Evolutionary conservation across 345 rosid genomes (phyloP), one percentile per base, ranked within the genome.

Genomic region (Diplotaxis tenuifolia): DNA sequence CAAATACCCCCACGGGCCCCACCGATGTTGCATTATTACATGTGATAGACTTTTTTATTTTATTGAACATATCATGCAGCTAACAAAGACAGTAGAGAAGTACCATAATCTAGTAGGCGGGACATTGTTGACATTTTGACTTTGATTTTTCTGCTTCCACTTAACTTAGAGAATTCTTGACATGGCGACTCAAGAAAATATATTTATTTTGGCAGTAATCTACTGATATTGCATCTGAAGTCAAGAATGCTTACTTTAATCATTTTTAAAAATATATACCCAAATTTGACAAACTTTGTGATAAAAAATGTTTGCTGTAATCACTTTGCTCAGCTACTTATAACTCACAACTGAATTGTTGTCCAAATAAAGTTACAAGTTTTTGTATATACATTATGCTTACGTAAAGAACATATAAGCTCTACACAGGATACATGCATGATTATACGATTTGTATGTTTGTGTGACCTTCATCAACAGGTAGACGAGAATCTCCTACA

Each of bases 91-190:
- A 65, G 31, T 4, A 27, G 22, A 28, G 47, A 2, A 55, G 77
- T 22, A 45, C 21, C 42, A 49, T 49, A 49, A 9, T 25, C 7
- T 50, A 60, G 68, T 61, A 16, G 21, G 58, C 78, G 60, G 7
- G 34, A 29, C 32, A 9, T 36, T 36, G 42, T 36, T 36, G 42
- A 36, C n/a, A 6, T 70, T 47, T 62, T 69, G 58, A 69, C 57
- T 28, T 69, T 29, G 19, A 18, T 18, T 66, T 67, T 50, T 47
- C 62, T 47, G 61, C 52, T 73, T 55, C 25, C 66, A 31, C 61
- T 57, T 58, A 28, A 47, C 72, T 66, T 74, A 52, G 64, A 68
- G 50, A 45, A 29, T 55, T 75, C 38, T 22, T 62, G 72, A 22
- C 20, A 22, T 22, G 74, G 59, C 72, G 50, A 32, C 45, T 62